Conservation (phyloP, 2,329 filamentous ascomycete species). For the Dendryphion nanum region DNA sequence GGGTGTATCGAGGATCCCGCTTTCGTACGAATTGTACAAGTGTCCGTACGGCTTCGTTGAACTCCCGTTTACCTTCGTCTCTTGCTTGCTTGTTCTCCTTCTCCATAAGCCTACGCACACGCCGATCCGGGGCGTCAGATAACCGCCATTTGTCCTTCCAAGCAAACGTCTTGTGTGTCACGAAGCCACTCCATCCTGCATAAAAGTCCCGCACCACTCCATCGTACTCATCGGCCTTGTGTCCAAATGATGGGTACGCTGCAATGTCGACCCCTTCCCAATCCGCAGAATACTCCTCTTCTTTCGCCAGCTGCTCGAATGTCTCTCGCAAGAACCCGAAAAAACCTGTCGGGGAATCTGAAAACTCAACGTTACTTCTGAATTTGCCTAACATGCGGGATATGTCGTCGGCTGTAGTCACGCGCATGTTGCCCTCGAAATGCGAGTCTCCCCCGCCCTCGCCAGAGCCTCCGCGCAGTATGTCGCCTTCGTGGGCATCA, state of each 20-base stretch:
- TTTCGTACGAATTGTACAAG: slow-evolving; percentile 88
- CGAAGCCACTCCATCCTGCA: slow-evolving; percentile 73
- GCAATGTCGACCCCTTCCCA: slow-evolving; percentile 61
- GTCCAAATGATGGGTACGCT: slow-evolving; percentile 81
- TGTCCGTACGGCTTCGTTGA: slow-evolving; percentile 87
- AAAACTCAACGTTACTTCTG: slow-evolving; percentile 73
- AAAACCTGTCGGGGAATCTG: slow-evolving; percentile 78
- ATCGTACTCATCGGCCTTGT: slow-evolving; percentile 73
- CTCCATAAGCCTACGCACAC: slow-evolving; percentile 81
- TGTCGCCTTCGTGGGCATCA: slow-evolving; percentile 86
- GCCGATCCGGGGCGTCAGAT: slow-evolving; percentile 83
- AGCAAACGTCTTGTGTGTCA: slow-evolving; percentile 79
- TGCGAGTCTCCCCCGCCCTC: slow-evolving; percentile 44
- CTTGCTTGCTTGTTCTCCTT: slow-evolving; percentile 87
- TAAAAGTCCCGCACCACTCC: slow-evolving; percentile 79
- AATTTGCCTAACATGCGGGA: slow-evolving; percentile 76
- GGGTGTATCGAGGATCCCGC: slow-evolving; percentile 80
- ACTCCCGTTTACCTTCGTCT: slow-evolving; percentile 80
- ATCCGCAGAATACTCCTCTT: slow-evolving; percentile 74
- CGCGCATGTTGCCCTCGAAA: slow-evolving; percentile 66
- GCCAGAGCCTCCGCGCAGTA: slow-evolving; percentile 66
- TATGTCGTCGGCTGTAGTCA: slow-evolving; percentile 81
- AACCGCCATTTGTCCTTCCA: slow-evolving; percentile 87
- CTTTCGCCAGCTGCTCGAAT: slow-evolving; percentile 76
- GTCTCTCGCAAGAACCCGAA: slow-evolving; percentile 74